Base-by-base conservation (phyloP, 768 basidiomycete genomes). In the Suillus ampliporus region DNA sequence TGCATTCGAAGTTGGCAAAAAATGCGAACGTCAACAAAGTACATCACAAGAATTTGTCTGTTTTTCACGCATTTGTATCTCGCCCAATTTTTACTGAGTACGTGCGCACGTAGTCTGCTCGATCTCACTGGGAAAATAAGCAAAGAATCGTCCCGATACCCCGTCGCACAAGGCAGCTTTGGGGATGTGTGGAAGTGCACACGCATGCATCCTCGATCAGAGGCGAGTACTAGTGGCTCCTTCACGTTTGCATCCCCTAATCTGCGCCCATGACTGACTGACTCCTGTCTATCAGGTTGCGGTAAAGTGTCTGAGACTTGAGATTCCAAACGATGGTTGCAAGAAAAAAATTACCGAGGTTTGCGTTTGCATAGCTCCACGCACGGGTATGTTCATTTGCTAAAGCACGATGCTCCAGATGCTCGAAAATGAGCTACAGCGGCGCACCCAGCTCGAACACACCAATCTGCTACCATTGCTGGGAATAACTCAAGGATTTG, bases 391-490 rank as follows among this genome's bases (percentile, higher is more conserved):
- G 10, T 26, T 54, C 23, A 54, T 54, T 26, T 54, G 34, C 37
- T 54, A 54, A 37, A 38, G 15, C 4, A 5, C 21, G 14, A 38
- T 8, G 26, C 11, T 17, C 15, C 37, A 54, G 53, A 54, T 5
- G 17, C 74, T 82, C 1, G 69, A 74, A 19, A 79, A 80, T 66
- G 74, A 78, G 26, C 54, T 72, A 9, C 59, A 59, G 31, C 67
- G 65, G 5, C 70, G 69, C 67, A 57, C 50, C 26, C 21, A 51
- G 37, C 58, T 72, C 1, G 6, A 56, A 15, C 66, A 72, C 44
- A 41, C 47, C 19, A 69, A 80, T 58, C 70, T 82, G 19, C 64
- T 82, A 34, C 71, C 74, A 43, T 69, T 80, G 0, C 71, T 72
- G 48, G 80, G 80, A 14, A 74, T 72, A 2, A 71, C 73, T 19